Evolutionary conservation across 805 yeast species (phyloP).

Genomic region (Yamadazyma phyllophila): DNA sequence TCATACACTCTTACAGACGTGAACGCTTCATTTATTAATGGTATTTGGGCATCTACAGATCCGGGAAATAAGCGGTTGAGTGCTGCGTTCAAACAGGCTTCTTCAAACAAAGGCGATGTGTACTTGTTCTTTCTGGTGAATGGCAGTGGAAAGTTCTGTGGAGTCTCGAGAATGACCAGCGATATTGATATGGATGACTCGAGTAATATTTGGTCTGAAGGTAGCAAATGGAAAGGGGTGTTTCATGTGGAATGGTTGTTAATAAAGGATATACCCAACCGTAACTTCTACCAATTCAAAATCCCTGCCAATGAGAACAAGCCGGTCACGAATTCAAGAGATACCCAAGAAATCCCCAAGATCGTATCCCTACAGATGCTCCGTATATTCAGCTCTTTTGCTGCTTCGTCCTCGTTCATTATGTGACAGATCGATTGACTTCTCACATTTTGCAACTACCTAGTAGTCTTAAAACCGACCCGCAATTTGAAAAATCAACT

Average conservation of each 20-base stretch:
- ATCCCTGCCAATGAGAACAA: slow-evolving; percentile 45
- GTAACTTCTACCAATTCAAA: slow-evolving; percentile 42
- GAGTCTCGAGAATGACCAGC: slow-evolving; percentile 52
- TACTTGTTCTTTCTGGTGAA: slow-evolving; percentile 58
- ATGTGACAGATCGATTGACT: neutral
- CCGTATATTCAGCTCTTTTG: slow-evolving; percentile 36
- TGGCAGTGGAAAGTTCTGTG: slow-evolving; percentile 56
- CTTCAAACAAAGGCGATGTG: slow-evolving; percentile 23
- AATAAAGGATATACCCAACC: slow-evolving; percentile 51
- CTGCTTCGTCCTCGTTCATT: slow-evolving; percentile 13
- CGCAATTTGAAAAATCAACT: neutral
- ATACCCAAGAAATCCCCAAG: slow-evolving; percentile 57
- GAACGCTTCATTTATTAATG: slow-evolving; percentile 45
- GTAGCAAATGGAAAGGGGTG: slow-evolving; percentile 50
- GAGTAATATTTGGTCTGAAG: slow-evolving; percentile 47
- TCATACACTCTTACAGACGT: slow-evolving; percentile 51
- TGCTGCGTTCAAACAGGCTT: slow-evolving; percentile 35
- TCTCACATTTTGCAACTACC: neutral
- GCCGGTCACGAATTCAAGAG: slow-evolving; percentile 59
- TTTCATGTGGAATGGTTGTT: slow-evolving; percentile 55
- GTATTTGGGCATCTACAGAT: slow-evolving; percentile 60
- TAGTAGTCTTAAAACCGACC: neutral
- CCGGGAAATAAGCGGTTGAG: slow-evolving; percentile 53
- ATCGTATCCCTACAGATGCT: slow-evolving; percentile 48
- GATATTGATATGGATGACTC: slow-evolving; percentile 33